These are phyloP conservation scores for Whalleya microplaca DNA, from an alignment of 2,329 filamentous ascomycete species.

Conservation along the genomic window DNA sequence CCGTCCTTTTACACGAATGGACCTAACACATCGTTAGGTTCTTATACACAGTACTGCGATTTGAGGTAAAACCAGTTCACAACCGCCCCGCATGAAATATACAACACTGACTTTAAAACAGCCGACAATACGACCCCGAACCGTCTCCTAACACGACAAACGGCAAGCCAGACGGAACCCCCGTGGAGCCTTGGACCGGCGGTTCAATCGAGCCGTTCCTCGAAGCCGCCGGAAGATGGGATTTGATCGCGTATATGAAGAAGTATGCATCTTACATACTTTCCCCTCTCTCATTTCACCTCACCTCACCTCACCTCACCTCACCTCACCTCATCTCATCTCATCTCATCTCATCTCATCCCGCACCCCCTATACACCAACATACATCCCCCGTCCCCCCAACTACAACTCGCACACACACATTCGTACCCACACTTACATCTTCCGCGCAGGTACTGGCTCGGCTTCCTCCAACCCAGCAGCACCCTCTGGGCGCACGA, in stretches of 20 bases:
- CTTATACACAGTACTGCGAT: slow-evolving; percentile 71
- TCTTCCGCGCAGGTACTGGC: slow-evolving; percentile 52
- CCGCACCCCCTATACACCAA: slow-evolving; percentile 5
- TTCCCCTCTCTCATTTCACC: neutral
- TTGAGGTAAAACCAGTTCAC: slow-evolving; percentile 39
- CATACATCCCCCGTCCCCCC: too few relatives aligned
- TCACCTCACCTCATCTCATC: neutral
- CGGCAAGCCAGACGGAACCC: slow-evolving; percentile 53
- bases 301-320: neutral
- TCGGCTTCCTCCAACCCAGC: slow-evolving; percentile 60
- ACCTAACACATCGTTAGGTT: slow-evolving; percentile 56
- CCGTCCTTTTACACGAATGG: neutral
- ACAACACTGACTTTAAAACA: slow-evolving; percentile 19
- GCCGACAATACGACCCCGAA: slow-evolving; percentile 65
- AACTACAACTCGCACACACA: too few relatives aligned
- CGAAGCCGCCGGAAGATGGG: slow-evolving; percentile 58
- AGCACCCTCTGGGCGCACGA: slow-evolving; percentile 68
- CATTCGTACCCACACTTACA: slow-evolving; percentile 29
- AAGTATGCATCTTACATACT: slow-evolving; percentile 40
- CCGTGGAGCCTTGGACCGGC: slow-evolving; percentile 62
- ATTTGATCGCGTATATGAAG: slow-evolving; percentile 68
- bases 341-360: neutral
- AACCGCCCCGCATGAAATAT: neutral
- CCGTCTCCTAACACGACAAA: slow-evolving; percentile 67
- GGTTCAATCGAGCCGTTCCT: slow-evolving; percentile 62